phyloP scores from a whole-genome alignment of 495 filamentous ascomycete genomes.

The Aspergillus hancockii region DNA sequence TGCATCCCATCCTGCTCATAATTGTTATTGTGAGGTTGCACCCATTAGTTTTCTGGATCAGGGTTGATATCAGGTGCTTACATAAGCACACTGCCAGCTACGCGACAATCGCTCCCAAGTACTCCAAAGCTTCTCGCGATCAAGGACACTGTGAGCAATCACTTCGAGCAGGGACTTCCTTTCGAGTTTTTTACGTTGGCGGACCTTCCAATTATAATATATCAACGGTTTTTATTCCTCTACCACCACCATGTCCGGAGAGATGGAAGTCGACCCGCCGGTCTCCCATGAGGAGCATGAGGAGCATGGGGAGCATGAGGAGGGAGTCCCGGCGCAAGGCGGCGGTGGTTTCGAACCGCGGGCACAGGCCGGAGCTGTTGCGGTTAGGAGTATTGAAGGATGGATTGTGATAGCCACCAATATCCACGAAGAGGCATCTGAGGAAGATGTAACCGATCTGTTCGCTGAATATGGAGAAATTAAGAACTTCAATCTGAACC shows the following conservation, averaged over 20 bases:
- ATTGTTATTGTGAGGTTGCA: no score
- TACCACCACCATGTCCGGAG: constrained; percentile 57
- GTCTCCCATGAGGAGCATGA: constrained; percentile 26
- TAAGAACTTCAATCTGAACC: constrained; percentile 92
- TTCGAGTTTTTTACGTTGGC: background rate
- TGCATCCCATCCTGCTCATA: no score
- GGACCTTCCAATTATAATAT: background rate
- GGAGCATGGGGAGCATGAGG: constrained; percentile 9
- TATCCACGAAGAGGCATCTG: constrained; percentile 95
- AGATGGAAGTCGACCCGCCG: constrained; percentile 80
- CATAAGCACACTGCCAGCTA: constrained; percentile 23
- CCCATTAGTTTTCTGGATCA: background rate
- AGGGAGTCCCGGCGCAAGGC: constrained; percentile 51
- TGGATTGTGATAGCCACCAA: constrained; percentile 98
- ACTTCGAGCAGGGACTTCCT: background rate
- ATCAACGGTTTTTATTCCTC: background rate
- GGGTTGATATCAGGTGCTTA: constrained; percentile 7
- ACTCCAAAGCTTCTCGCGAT: constrained; percentile 1
- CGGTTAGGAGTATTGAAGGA: constrained; percentile 96
- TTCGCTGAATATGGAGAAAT: constrained; percentile 98
- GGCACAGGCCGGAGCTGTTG: constrained; percentile 78
- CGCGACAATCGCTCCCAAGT: constrained; percentile 6
- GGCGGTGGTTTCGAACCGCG: constrained; percentile 63
- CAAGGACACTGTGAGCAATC: constrained; percentile 5
- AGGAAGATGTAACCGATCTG: constrained; percentile 91